A percentile compares a stretch with the other conserved stretches of the same genome.
Conservation (phyloP, 2,329 filamentous ascomycete species). For the Emmonsiellopsis sp. region DNA sequence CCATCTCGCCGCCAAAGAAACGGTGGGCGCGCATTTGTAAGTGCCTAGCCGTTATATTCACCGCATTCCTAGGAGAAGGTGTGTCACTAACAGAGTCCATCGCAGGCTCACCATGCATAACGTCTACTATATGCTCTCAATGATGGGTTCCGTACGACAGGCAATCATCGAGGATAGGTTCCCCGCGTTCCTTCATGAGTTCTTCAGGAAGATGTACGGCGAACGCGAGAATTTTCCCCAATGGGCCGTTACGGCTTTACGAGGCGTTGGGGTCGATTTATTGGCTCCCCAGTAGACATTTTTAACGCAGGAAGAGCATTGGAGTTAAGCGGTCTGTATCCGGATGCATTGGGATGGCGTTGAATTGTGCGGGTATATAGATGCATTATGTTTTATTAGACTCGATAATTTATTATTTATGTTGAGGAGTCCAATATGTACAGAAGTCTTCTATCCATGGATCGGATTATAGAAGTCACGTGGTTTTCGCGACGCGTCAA, state of each 20-base stretch:
- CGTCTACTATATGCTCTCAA: conserved; percentile 77
- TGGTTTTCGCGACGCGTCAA: neutral
- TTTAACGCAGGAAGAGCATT: neutral
- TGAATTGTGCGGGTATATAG: neutral
- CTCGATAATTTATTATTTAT: too few relatives aligned
- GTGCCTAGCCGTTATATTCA: conserved; percentile 10
- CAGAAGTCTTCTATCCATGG: too few relatives aligned
- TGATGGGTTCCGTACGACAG: conserved; percentile 68
- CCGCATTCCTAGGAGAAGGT: neutral
- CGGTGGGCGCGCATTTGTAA: conserved; percentile 68
- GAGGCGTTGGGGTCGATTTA: conserved; percentile 70
- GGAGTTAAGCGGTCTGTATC: neutral
- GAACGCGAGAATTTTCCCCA: conserved; percentile 60
- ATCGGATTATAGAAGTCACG: neutral
- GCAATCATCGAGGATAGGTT: conserved; percentile 75
- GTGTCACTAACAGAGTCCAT: neutral
- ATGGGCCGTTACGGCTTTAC: conserved; percentile 78
- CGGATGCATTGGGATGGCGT: conserved; percentile 1
- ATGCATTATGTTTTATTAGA: neutral
- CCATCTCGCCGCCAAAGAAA: conserved; percentile 90
- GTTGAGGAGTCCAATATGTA: too few relatives aligned
- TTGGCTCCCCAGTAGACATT: conserved; percentile 26
- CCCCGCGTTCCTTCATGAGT: conserved; percentile 65
- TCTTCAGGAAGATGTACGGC: conserved; percentile 67
- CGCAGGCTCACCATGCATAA: conserved; percentile 84